Base-by-base conservation (phyloP, 2,329 filamentous ascomycete genomes). In the Dryadomyces quercus-mongolicae region DNA sequence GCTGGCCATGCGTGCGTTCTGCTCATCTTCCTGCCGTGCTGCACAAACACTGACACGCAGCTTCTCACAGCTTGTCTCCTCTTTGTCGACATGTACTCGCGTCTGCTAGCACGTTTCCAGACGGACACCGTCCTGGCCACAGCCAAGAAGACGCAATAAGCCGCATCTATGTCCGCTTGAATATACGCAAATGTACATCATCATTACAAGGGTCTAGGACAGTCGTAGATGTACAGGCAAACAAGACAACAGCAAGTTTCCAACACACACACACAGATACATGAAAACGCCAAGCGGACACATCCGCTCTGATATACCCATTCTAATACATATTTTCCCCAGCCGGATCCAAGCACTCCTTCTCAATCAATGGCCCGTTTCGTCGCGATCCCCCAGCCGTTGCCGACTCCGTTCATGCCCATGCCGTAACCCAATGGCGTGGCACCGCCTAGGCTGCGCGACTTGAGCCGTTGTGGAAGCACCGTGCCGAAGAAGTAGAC, bases 401-500 rank as follows among this genome's bases (percentile, higher is more conserved):
- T 81, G 9, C 78, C 78, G 2, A 67, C 63, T n/a, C 70, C 68
- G 52, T 71, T 73, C 25, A 79, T n/a, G 0, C 77, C 78, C 25
- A 79, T n/a, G 0, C 77, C 77, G 54, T 80, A 76, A 1, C 76
- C 78, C 57, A 82, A 60, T 0, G 78, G 78, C 25, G 78, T 82
- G 3, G 78, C 78, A 18, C 76, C 78, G 16, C 78, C 78, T 46
- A 82, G 66, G 1, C 71, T 65, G 46, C 77, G 63, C 1, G 74
- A 74, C 60, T 69, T 73, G 22, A 82, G 63, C 55, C 78, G 66
- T 58, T 70, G 70, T 1, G 81, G 81, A 61, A 84, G 63, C 18
- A 84, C 72, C 1, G 80, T 70, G 5, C 81, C 81, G 57, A 82
- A 73, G 56, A 82, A 82, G 66, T 82, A 84, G 54, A 78, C 77